Conservation (phyloP, 345 rosid species). For the Hibiscus tridactylites region DNA sequence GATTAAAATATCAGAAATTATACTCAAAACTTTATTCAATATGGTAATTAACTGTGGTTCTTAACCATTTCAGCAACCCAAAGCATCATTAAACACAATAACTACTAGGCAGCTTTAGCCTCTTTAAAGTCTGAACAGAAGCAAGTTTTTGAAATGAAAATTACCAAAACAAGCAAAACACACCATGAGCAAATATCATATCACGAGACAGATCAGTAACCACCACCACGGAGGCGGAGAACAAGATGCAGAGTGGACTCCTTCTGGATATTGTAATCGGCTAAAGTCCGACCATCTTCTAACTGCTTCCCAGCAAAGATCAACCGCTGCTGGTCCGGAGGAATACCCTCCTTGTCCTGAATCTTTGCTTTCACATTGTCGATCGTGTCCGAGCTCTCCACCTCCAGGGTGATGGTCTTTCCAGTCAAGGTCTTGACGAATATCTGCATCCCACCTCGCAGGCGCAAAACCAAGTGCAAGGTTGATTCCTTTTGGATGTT, state of each 20-base stretch:
- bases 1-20: not conserved
- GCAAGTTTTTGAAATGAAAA: not conserved
- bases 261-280: conserved; percentile 35
- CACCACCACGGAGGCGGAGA: conserved; percentile 53
- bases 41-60: not conserved
- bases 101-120: not conserved
- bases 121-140: not conserved
- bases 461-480: conserved; percentile 1
- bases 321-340: conserved; percentile 41
- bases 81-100: not conserved
- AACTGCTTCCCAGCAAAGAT: conserved; percentile 41
- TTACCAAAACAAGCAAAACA: not conserved
- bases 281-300: conserved; percentile 40
- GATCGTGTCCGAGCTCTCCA: conserved; percentile 41
- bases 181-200: not conserved
- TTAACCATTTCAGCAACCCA: not conserved
- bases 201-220: not conserved
- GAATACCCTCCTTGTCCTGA: conserved; percentile 45
- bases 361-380: conserved; percentile 40
- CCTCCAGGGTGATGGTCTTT: conserved; percentile 24
- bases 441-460: conserved; percentile 4
- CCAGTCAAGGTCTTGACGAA: conserved; percentile 10
- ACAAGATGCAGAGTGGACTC: conserved; percentile 49
- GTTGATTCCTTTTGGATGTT: conserved; percentile 10
- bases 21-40: not conserved